Base-by-base conservation (phyloP, 768 basidiomycete genomes). In the Leucosporidium creatinivorum region DNA sequence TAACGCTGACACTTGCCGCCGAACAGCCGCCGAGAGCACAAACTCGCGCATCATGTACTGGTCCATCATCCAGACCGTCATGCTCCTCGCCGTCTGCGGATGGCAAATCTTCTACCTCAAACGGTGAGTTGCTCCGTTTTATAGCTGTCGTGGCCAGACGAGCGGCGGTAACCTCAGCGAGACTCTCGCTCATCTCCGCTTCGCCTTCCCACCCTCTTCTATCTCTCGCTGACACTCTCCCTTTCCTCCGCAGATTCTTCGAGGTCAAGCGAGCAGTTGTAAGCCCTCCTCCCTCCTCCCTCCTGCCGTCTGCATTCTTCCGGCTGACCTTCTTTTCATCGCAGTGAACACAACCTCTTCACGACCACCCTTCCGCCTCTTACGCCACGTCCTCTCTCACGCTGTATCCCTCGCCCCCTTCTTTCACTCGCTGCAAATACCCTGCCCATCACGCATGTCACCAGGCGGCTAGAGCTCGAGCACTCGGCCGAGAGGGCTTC, bases 81-180 rank as follows among this genome's bases (percentile, higher is more conserved):
- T 98, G 26, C 80, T 98, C 65, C 89, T 97, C 76, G 82, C 85
- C 4, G 88, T 96, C 0, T 93, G 96, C 63, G 93, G 85, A 54
- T 98, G 93, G 93, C 96, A 99, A 79, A 85, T 99, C 65, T 96
- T 93, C 80, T 97, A 97, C 80, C 82, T 99, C 61, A 93, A 97
- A 83, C 67, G 74, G 61, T 73, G 19, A 18, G 71, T n/a, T 39
- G 19, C 44, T 55, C 7, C 33, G 17, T 23, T 23, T 33, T 13
- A 6, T 23, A 8, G 6, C 19, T 15, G 0, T 8, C 30, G 21
- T 18, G 39, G 33, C 12, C 12, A 5, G 39, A 13, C 8, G n/a
- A 52, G 26, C 1, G n/a, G 51, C 8, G 51, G 12, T 3, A 9
- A 52, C 9, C 39, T 44, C 39, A 13, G 39, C 39, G 15, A 44